Conservation (phyloP, 177 flowering plant species). For the Vitis hybrid region DNA sequence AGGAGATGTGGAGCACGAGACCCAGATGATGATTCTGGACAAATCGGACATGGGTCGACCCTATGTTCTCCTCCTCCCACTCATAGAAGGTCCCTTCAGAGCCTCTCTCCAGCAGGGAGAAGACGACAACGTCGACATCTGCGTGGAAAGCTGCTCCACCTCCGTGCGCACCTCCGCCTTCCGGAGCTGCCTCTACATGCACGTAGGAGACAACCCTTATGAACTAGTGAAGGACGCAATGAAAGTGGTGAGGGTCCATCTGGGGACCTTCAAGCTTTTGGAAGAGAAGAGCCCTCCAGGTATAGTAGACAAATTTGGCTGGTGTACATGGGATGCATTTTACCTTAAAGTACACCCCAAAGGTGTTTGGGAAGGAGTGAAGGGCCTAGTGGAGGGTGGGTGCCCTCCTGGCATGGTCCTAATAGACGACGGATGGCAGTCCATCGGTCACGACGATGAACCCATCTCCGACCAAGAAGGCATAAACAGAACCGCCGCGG, state of each 20-base stretch:
- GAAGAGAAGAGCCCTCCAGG: slow-evolving; percentile 70
- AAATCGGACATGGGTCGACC: slow-evolving; percentile 49
- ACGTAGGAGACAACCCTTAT: slow-evolving; percentile 64
- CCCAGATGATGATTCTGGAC: slow-evolving; percentile 61
- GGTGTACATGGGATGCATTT: slow-evolving; percentile 97
- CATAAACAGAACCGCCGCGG: slow-evolving; percentile 33
- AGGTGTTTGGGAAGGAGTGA: slow-evolving; percentile 66
- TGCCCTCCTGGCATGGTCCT: slow-evolving; percentile 71
- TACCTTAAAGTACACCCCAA: slow-evolving; percentile 68
- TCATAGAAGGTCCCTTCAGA: slow-evolving; percentile 68
- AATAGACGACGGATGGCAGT: slow-evolving; percentile 85
- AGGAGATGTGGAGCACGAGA: slow-evolving; percentile 60
- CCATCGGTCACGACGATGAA: slow-evolving; percentile 49
- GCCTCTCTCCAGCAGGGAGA: slow-evolving; percentile 60
- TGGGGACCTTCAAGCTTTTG: slow-evolving; percentile 69
- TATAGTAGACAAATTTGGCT: slow-evolving; percentile 80
- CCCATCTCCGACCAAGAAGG: slow-evolving; percentile 18
- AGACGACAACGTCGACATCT: slow-evolving; percentile 48
- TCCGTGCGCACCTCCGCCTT: slow-evolving; percentile 27
- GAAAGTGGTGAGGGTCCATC: slow-evolving; percentile 44
- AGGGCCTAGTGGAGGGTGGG: slow-evolving; percentile 64
- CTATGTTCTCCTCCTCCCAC: slow-evolving; percentile 66
- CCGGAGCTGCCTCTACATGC: slow-evolving; percentile 49
- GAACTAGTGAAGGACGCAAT: slow-evolving; percentile 54
- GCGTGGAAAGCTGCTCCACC: slow-evolving; percentile 74